Conservation (phyloP, 2,329 filamentous ascomycete genomes). For the Myriangium duriaei region DNA sequence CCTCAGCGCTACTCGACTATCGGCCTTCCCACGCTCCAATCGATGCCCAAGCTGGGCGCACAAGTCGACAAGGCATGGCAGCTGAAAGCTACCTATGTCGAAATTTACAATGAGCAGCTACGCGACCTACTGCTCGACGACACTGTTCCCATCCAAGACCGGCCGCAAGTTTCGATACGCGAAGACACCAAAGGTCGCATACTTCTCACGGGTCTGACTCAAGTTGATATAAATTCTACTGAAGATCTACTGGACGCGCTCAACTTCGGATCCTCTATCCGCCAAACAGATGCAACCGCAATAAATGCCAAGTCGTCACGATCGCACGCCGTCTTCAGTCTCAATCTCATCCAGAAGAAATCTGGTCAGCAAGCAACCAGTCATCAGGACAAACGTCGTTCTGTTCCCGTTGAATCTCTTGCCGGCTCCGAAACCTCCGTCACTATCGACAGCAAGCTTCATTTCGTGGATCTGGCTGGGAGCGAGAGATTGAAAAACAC, state of each 20-base stretch:
- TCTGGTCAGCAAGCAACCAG: conserved; percentile 35
- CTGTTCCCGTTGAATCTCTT: conserved; percentile 72
- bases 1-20: conserved; percentile 65
- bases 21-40: conserved; percentile 35
- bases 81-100: conserved; percentile 59
- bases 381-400: conserved; percentile 65
- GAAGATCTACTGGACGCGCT: conserved; percentile 83
- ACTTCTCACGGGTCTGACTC: conserved; percentile 75
- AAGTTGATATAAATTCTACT: conserved; percentile 78
- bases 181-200: conserved; percentile 94
- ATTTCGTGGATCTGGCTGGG: conserved; percentile 94
- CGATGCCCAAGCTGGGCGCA: conserved; percentile 27
- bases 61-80: conserved; percentile 68
- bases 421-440: conserved; percentile 53
- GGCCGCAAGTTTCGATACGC: conserved; percentile 73
- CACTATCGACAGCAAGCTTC: conserved; percentile 93
- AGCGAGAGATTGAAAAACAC: conserved; percentile 97
- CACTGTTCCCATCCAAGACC: conserved; percentile 53
- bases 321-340: conserved; percentile 91
- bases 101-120: conserved; percentile 96
- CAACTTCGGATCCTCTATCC: conserved; percentile 84
- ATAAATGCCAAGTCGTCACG: conserved; percentile 97
- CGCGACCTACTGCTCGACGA: conserved; percentile 81
- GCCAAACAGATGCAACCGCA: conserved; percentile 91
- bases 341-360: conserved; percentile 85